These are phyloP conservation scores for Pythium insidiosum DNA, from an alignment of 352 stramenopile species.

Conservation along the genomic window DNA sequence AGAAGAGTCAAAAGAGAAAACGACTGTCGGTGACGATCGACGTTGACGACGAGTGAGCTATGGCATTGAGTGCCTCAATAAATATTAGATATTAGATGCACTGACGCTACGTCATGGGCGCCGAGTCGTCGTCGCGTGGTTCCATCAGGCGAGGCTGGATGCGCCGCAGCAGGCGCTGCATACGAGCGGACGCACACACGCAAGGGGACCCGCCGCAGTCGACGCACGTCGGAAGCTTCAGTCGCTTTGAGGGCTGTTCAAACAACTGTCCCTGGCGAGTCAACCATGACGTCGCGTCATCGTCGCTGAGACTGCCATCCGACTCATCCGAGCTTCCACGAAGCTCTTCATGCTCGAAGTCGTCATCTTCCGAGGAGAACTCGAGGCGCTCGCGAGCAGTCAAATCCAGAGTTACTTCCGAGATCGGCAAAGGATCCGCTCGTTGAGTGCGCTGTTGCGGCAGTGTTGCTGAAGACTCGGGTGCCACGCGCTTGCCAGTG, in stretches of 20 bases:
- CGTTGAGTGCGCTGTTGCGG: neutral
- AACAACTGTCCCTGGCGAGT: slow-evolving; percentile 4
- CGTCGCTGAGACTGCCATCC: neutral
- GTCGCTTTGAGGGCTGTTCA: slow-evolving; percentile 36
- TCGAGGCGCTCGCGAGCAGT: slow-evolving; percentile 9
- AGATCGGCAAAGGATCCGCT: neutral
- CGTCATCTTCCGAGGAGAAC: slow-evolving; percentile 16
- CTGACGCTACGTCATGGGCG: too few relatives aligned
- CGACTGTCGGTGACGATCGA: too few relatives aligned
- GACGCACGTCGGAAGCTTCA: slow-evolving; percentile 19
- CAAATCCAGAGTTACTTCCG: slow-evolving; percentile 3
- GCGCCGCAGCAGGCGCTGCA: slow-evolving; percentile 30
- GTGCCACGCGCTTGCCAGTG: slow-evolving; percentile 28
- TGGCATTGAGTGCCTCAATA: too few relatives aligned
- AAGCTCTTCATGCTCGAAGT: slow-evolving; percentile 74
- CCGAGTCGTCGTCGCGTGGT: too few relatives aligned
- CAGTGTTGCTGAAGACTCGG: slow-evolving; percentile 1
- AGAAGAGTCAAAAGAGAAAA: too few relatives aligned
- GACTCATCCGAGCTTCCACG: slow-evolving; percentile 47
- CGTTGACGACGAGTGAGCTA: too few relatives aligned
- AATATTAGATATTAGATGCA: too few relatives aligned
- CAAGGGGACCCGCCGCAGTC: slow-evolving; percentile 23
- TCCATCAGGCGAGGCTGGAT: too few relatives aligned
- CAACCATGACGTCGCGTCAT: neutral
- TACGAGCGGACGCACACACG: slow-evolving; percentile 27